These are phyloP conservation scores for Pseudocercospora musae DNA, from an alignment of 2,329 filamentous ascomycete genomes.

Conservation along the genomic window DNA sequence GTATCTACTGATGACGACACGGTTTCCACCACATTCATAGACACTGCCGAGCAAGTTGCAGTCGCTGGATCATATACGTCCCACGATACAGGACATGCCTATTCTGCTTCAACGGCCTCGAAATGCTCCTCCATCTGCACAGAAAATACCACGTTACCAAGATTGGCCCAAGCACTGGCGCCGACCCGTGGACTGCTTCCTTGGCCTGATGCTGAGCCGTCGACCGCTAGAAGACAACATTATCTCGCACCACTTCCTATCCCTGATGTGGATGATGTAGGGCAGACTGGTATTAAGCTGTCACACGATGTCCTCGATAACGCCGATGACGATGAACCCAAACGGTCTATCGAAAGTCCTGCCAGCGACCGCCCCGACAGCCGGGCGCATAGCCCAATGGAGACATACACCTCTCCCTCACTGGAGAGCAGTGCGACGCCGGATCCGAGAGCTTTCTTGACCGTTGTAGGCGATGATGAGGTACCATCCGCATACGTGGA, in stretches of 20 bases:
- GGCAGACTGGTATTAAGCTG: not conserved
- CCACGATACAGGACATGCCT: not conserved
- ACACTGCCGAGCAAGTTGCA: not conserved
- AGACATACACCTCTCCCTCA: not conserved
- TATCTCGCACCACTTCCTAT: not conserved
- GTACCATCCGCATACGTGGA: not conserved
- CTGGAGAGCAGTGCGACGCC: not conserved
- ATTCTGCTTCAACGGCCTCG: not conserved
- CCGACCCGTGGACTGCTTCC: not conserved
- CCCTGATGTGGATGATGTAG: not conserved
- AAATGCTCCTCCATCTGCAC: not conserved
- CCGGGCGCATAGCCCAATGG: not conserved
- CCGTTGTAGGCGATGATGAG: not conserved
- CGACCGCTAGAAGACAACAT: not conserved
- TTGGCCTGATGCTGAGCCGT: not conserved
- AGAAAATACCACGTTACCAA: not conserved
- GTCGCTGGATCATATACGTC: not conserved
- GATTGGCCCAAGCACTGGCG: not conserved
- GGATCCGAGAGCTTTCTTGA: not conserved
- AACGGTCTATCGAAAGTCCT: not conserved
- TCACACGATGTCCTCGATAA: not conserved
- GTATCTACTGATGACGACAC: not conserved
- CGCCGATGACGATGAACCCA: not conserved
- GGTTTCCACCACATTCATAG: not conserved
- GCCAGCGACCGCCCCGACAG: not conserved